Base-by-base conservation (phyloP, 495 filamentous ascomycete genomes). In the Penicillium riverlandense region DNA sequence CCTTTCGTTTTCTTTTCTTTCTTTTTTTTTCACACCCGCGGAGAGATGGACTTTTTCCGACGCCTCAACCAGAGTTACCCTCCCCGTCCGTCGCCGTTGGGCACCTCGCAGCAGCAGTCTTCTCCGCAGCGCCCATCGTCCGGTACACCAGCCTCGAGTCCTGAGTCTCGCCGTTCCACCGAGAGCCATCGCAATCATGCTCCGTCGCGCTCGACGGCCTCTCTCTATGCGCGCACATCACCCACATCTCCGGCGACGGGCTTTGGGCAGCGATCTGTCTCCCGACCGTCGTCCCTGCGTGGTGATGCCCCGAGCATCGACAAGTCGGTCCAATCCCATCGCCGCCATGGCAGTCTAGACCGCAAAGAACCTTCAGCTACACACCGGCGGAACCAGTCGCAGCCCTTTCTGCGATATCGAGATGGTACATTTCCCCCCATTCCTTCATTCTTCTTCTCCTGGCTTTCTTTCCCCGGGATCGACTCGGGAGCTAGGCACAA, bases 401-500 rank as follows among this genome's bases (percentile, higher is more conserved):
- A 63, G 39, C 49, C 48, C 62, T 47, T 11, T 41, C 50, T 32
- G 44, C 47, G 33, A 50, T 42, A n/a, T 51, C 54, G 49, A 31
- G 61, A 65, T 58, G 59, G 66, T 71, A 57, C 35, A 63, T 36
- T 31, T 33, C 12, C 14, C 32, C 35, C 22, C 15, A 15, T 29
- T 37, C 38, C 15, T 22, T 32, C 32, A 38, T 38, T n/a, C n/a
- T n/a, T n/a, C n/a, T 12, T 48, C 34, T 14, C n/a, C 34, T 10
- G 4, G 35, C 16, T 37, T 9, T 46, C 44, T 35, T 22, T 22
- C 22, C 22, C 22, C 22, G 22, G 22, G 22, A 22, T 22, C 22
- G 22, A 4, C 22, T 6, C 22, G 22, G 22, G 22, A 22, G 22
- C 22, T 22, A 4, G 22, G 3, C 22, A 4, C 2, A 22, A 22